Evolutionary conservation across 148 eudicot species (phyloP), one percentile per base, ranked within the genome.

Genomic region (Fagopyrum tataricum): DNA sequence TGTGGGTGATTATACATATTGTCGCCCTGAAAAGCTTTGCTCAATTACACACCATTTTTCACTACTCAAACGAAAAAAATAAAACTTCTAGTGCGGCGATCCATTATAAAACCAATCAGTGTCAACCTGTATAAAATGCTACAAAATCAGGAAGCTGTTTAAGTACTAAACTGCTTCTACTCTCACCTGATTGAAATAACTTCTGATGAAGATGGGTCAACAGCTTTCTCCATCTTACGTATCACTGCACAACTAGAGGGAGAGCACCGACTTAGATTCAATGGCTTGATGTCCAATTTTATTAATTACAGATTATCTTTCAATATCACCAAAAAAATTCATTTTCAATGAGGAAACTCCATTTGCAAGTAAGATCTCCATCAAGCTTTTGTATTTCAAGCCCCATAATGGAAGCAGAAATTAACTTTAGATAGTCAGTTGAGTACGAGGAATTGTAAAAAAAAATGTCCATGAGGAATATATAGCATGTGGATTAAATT

Each of bases 201-300:
- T 71, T 71, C 88, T 15, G 92, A 77, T 26, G 80, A 13, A 42
- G 93, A 73, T 40, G 79, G 70, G 61, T 86, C 82, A 24, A 75
- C 79, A 78, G 81, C 78, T 84, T 82, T 89, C 66, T 87, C 87
- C 43, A 88, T 87, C 82, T 87, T 85, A 64, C 91, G 91, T 73
- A 89, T 80, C 70, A 89, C 92, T 44, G 92, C 93, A 82, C 77
- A 83, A 77, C 98, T 93, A 89, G 72, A 80, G 3, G 55, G 44
- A 59, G 40, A 42, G 44, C 13, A 72, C 20, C n/a, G 49, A 12
- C 49, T 46, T 42, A 70, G 31, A 70, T 70, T n/a, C 52, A 15
- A 20, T 10, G 24, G 2, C 1, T 24, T 43, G 10, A 1, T n/a
- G 41, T 7, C 18, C 31, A 44, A 18, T 64, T 1, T 39, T 14